Conservation (phyloP, 2,329 filamentous ascomycete species). For the Fusarium avenaceum region DNA sequence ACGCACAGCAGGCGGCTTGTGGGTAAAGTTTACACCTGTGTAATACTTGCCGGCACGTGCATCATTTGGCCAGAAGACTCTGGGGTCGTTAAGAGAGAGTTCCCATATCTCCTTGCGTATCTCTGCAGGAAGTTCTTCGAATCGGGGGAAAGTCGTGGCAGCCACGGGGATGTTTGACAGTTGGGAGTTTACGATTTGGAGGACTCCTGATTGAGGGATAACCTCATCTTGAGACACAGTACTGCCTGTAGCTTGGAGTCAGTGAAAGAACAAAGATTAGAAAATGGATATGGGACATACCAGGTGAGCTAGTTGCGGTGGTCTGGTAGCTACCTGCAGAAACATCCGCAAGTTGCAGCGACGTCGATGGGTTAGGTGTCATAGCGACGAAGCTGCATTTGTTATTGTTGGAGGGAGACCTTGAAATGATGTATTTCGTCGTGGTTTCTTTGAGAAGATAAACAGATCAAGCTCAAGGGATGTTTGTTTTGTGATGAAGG, state of each 20-base stretch:
- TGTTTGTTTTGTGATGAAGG: neutral
- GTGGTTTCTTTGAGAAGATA: neutral
- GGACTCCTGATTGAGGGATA: neutral
- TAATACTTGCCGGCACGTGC: too few relatives aligned
- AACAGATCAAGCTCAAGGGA: neutral
- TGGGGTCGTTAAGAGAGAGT: neutral
- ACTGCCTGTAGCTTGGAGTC: neutral
- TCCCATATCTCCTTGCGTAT: neutral
- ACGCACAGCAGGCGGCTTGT: conserved; percentile 3
- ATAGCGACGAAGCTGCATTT: neutral
- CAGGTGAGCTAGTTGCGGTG: neutral
- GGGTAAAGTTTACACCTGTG: neutral
- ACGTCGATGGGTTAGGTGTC: neutral
- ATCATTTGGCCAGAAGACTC: conserved; percentile 2
- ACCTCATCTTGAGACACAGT: neutral
- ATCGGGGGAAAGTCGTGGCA: neutral
- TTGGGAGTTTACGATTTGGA: neutral
- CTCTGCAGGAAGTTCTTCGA: conserved; percentile 3
- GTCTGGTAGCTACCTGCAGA: neutral
- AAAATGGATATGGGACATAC: neutral
- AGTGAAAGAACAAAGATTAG: neutral
- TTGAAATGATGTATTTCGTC: neutral
- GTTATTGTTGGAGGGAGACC: neutral
- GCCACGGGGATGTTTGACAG: neutral
- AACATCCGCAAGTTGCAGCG: neutral